Base-by-base conservation (phyloP, 345 rosid genomes). In the Murraya koenigii region DNA sequence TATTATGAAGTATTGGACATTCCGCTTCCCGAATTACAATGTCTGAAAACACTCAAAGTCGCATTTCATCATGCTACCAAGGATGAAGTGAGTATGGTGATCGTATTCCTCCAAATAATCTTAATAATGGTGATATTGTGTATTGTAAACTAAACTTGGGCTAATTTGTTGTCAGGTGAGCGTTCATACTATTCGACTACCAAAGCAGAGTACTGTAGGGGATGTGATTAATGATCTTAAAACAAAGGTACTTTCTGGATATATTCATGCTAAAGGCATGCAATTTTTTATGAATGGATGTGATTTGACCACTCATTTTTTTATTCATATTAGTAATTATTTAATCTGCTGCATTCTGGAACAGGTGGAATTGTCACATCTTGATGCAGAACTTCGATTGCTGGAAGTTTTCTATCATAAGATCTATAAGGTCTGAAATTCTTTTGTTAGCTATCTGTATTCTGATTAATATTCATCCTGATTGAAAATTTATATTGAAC, bases 1-100 rank as follows among this genome's bases (percentile, higher is more conserved):
- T 96, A 96, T 80, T 96, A 91, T 77, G 99, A 96, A 90, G 93
- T 90, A 44, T 84, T 96, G 80, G 99, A 96, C 86, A 90, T 94
- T 80, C 99, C 99, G 75, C 95, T 96, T 63, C 98, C 99, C 59
- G 97, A 96, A 78, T 84, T 96, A 80, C 97, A 94, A 89, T 89
- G 93, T 80, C 78, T 94, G 82, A 96, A 96, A 80, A 94, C 92
- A 75, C 86, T 94, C 65, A 92, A 91, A 89, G 93, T 96, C 74
- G 92, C 93, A 80, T 92, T 92, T 80, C 94, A 89, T 83, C 90
- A 88, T 80, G 89, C 97, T 75, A 83, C 84, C 8, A 94, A 90
- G 83, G 97, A 96, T 55, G 98, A 92, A 84, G 99, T 89, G 83
- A 82, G 94, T 82, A 38, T 80, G 28, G 63, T 33, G 71, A 28